These are phyloP conservation scores for Ophiostoma quercus DNA, from an alignment of 2,329 filamentous ascomycete species.

Conservation along the genomic window DNA sequence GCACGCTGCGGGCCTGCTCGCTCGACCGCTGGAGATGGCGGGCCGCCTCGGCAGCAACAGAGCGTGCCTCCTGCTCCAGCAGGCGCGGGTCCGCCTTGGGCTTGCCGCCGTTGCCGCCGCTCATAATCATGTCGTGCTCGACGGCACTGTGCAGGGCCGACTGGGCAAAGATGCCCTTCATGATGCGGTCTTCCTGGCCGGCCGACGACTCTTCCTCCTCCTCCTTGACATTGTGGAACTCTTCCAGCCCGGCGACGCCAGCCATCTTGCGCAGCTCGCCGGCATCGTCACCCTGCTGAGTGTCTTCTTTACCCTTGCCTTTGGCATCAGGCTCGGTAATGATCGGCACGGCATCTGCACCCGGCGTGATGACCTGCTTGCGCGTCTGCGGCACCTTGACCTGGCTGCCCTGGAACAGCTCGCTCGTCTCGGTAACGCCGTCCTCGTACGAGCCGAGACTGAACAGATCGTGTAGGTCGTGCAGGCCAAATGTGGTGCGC, in stretches of 20 bases:
- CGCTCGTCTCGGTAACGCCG: conserved; percentile 73
- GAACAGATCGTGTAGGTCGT: conserved; percentile 88
- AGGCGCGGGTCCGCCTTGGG: conserved; percentile 70
- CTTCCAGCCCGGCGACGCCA: conserved; percentile 60
- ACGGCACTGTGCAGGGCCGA: conserved; percentile 85
- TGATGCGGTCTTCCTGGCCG: conserved; percentile 65
- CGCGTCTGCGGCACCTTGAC: conserved; percentile 47
- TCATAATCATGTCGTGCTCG: conserved; percentile 88
- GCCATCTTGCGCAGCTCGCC: conserved; percentile 38
- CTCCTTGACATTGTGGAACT: conserved; percentile 45
- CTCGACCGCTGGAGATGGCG: conserved; percentile 67
- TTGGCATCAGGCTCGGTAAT: conserved; percentile 12
- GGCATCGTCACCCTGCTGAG: conserved; percentile 19
- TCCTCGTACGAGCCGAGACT: conserved; percentile 64
- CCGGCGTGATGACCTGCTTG: conserved; percentile 32
- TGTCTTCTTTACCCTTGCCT: neutral
- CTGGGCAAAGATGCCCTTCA: conserved; percentile 82
- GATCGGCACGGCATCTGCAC: conserved; percentile 28
- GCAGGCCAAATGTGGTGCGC: conserved; percentile 81
- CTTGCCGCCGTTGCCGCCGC: conserved; percentile 62
- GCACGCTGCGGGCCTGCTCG: conserved; percentile 65
- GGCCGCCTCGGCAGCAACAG: conserved; percentile 72
- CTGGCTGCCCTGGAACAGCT: conserved; percentile 82
- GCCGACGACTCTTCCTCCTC: conserved; percentile 38
- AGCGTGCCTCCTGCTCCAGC: conserved; percentile 74